Conservation (phyloP, 176 grass and related monocot species). For the Pontederia crassipes region DNA sequence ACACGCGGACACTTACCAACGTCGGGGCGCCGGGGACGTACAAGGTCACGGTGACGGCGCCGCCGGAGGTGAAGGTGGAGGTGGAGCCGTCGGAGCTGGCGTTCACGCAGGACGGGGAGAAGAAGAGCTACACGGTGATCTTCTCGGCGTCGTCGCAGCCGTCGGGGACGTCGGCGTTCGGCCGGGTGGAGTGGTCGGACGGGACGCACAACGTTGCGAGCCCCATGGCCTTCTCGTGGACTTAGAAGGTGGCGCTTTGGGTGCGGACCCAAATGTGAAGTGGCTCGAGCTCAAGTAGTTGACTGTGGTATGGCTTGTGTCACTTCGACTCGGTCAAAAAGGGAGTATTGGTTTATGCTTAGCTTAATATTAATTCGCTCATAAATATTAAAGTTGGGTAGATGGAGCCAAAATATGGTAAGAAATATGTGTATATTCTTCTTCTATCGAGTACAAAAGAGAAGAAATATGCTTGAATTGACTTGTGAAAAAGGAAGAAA, state of each 20-base stretch:
- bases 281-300: neutral
- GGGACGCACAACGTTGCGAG: slow-evolving; percentile 74
- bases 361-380: too few species aligned
- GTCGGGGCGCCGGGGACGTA: slow-evolving; percentile 55
- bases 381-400: too few species aligned
- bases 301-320: too few species aligned
- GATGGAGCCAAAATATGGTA: too few species aligned
- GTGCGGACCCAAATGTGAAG: neutral
- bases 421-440: too few species aligned
- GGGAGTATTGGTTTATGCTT: too few species aligned
- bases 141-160: slow-evolving; percentile 40
- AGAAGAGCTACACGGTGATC: slow-evolving; percentile 73
- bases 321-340: too few species aligned
- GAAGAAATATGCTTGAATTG: too few species aligned
- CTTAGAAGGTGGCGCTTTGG: slow-evolving; percentile 8
- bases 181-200: slow-evolving; percentile 68
- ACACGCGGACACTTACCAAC: slow-evolving; percentile 70
- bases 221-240: slow-evolving; percentile 66
- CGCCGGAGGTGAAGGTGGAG: slow-evolving; percentile 34
- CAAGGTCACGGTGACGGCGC: slow-evolving; percentile 37
- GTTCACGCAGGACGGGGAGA: slow-evolving; percentile 55
- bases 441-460: too few species aligned
- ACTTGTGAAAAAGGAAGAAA: too few species aligned
- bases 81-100: slow-evolving; percentile 57
- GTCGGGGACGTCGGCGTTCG: slow-evolving; percentile 49